Evolutionary conservation across 1,284 basidiomycete species (phyloP), one percentile per base, ranked within the genome.

Genomic region (Ustilago shanxiensis): DNA sequence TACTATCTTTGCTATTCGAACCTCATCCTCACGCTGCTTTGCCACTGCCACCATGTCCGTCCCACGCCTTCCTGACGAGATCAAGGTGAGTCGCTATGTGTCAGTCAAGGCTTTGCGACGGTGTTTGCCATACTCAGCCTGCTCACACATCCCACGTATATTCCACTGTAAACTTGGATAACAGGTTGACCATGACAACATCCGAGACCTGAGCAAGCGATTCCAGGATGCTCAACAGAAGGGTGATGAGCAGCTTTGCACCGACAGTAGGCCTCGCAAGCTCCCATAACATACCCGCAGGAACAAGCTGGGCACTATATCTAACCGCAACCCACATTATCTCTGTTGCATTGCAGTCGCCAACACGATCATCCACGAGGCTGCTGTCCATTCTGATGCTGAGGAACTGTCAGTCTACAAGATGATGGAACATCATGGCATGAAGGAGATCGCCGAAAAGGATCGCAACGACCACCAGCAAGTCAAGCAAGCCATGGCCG

Each of bases 321-420:
- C n/a, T n/a, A n/a, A n/a, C n/a, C n/a, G n/a, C n/a, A n/a, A n/a
- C 31, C 31, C 18, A 16, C 20, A 44, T 16, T 29, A 13, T 33
- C 31, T 5, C 11, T 5, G 11, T 49, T 9, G n/a, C 28, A 13
- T 56, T 7, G 37, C 51, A 60, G 52, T 72, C 31, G 70, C 66
- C 57, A 66, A 69, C 54, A 77, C 75, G 22, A 67, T 73, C 54
- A 61, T 72, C 45, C 62, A 58, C 28, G 66, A 73, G 28, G 64
- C 63, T 28, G 67, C 66, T 11, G 33, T 73, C 22, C 75, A 77
- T 58, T 66, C 66, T 3, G 70, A 72, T 41, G 66, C 62, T 29
- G 74, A 74, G 54, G 79, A 82, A 47, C 47, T 77, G 14, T 69
- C 70, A 9, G 49, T 79, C 51, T 82, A 83, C 80, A 81, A 76